Percentiles rank a stretch among this genome's conserved stretches.
Evolutionary conservation across 75 land plant genomes (phyloP).

Genomic region (Pinus tabuliformis): DNA sequence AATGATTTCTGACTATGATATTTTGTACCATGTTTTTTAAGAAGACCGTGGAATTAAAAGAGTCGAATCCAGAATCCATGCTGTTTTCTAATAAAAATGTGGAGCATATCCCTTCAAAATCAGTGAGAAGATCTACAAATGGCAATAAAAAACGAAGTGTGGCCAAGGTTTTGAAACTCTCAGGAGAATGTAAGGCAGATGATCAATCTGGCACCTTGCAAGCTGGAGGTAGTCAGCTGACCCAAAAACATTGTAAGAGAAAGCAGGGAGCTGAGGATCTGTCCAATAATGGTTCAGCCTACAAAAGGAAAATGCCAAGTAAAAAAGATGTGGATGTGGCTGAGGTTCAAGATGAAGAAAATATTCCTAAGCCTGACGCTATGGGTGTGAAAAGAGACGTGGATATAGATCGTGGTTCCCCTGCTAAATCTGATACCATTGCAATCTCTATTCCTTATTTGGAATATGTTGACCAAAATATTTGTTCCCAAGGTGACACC

Average conservation of each 20-base stretch:
- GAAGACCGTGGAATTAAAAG: not conserved
- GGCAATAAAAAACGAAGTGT: not conserved
- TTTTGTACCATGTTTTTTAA: not conserved
- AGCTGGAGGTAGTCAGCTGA: not conserved
- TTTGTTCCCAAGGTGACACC: not conserved
- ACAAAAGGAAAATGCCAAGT: not conserved
- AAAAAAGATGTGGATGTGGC: not conserved
- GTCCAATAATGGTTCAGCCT: not conserved
- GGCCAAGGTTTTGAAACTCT: no score
- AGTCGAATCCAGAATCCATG: not conserved
- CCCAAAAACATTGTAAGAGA: not conserved
- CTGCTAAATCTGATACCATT: not conserved
- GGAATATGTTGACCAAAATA: not conserved
- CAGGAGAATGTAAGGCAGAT: not conserved
- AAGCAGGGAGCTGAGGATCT: not conserved
- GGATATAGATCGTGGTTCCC: not conserved
- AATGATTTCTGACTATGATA: not conserved
- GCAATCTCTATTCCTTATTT: not conserved
- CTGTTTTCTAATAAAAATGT: not conserved
- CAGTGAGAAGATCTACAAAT: not conserved
- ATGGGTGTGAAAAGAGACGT: not conserved
- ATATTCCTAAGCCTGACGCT: not conserved
- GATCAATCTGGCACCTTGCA: not conserved
- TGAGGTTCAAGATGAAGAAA: not conserved
- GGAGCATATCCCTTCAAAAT: not conserved